Evolutionary conservation across 2,329 filamentous ascomycete genomes (phyloP).

Genomic region (Fonsecaea pugnacius): DNA sequence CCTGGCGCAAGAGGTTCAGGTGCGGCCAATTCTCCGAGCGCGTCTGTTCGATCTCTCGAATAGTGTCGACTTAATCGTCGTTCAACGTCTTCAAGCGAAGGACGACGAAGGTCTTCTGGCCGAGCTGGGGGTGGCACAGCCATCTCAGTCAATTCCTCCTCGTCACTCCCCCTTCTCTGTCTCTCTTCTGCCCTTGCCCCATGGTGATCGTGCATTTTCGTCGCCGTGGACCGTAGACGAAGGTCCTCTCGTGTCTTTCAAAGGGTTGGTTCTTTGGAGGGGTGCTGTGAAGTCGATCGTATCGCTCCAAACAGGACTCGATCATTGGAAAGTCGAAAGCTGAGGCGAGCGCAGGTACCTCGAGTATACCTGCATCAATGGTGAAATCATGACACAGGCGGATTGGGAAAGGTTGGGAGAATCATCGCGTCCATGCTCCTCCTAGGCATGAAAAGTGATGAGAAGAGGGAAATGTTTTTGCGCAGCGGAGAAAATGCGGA

Average conservation of each 20-base stretch:
- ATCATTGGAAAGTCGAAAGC: neutral
- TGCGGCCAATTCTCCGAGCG: conserved; percentile 19
- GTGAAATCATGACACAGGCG: neutral
- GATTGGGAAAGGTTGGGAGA: neutral
- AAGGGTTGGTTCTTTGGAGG: neutral
- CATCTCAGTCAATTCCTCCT: conserved; percentile 20
- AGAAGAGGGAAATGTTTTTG: neutral
- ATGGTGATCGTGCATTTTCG: conserved; percentile 4
- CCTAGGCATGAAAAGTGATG: neutral
- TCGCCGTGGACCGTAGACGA: neutral
- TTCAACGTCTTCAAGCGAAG: conserved; percentile 15
- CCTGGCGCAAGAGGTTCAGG: conserved; percentile 9
- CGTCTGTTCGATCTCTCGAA: conserved; percentile 4
- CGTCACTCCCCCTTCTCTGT: neutral
- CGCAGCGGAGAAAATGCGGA: neutral
- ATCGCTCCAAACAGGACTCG: neutral
- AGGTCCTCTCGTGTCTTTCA: neutral
- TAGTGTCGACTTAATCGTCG: conserved; percentile 18
- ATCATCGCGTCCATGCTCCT: neutral
- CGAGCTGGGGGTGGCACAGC: conserved; percentile 13
- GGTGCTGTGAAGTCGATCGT: neutral
- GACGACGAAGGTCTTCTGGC: conserved; percentile 15
- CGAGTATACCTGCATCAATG: neutral
- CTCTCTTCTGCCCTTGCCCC: neutral
- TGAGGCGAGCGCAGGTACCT: neutral